These are phyloP conservation scores for Colletotrichum gloeosporioides DNA, from an alignment of 2,329 filamentous ascomycete genomes.

Conservation along the genomic window DNA sequence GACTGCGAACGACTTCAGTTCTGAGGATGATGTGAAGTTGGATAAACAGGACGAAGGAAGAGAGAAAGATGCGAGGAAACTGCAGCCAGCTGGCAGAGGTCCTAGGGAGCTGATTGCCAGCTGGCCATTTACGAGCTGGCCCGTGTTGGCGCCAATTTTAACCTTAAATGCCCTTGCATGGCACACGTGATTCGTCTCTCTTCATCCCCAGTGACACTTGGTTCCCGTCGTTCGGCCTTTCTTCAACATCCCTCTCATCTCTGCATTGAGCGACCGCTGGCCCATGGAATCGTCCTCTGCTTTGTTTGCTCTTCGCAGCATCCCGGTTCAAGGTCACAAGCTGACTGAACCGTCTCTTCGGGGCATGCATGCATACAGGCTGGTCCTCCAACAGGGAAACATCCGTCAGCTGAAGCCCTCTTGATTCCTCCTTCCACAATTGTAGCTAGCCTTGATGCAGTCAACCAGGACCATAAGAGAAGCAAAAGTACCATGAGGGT, in stretches of 20 bases:
- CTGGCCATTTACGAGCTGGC: not conserved
- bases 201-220: not conserved
- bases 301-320: not conserved
- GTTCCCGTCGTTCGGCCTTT: not conserved
- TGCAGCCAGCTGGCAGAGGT: not conserved
- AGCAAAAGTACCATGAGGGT: not conserved
- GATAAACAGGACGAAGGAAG: not conserved
- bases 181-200: constrained; percentile 1
- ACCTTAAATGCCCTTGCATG: constrained; percentile 1
- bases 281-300: not conserved
- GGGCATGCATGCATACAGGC: not conserved
- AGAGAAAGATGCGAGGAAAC: not conserved
- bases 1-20: not conserved
- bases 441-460: not conserved
- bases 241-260: not conserved
- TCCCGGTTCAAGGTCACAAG: not conserved
- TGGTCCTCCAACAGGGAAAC: not conserved
- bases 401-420: not conserved
- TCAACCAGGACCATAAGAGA: not conserved
- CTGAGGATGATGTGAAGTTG: not conserved
- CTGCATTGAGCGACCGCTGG: not conserved
- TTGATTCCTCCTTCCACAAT: not conserved
- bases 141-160: constrained; percentile 8
- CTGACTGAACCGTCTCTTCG: not conserved
- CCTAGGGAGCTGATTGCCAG: not conserved